These are phyloP conservation scores for Penicillium flavigenum DNA, from an alignment of 495 filamentous ascomycete genomes.

Conservation along the genomic window DNA sequence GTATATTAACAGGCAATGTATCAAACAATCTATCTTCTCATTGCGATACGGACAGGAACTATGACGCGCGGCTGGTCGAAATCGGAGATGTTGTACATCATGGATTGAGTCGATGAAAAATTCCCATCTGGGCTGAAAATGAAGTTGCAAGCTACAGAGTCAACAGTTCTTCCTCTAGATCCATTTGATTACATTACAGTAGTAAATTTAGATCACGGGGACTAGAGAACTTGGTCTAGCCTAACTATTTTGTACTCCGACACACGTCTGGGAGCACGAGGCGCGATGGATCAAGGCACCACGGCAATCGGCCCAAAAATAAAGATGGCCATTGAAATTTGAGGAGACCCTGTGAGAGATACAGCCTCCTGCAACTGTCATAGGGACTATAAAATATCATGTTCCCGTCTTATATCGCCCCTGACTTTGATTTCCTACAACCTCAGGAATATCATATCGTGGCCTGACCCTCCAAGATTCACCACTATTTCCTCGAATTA, in stretches of 20 bases:
- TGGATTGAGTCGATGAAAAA: conserved; percentile 10
- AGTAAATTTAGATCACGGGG: conserved; percentile 1
- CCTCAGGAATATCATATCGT: conserved; percentile 4
- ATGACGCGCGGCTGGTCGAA: conserved; percentile 30
- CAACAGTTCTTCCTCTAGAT: neutral
- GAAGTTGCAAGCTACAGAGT: conserved; percentile 9
- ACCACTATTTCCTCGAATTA: neutral
- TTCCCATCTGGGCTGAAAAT: conserved; percentile 19
- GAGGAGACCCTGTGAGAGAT: conserved; percentile 4
- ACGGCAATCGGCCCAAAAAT: conserved; percentile 18
- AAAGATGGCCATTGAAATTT: conserved; percentile 12
- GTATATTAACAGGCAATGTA: neutral
- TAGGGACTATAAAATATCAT: conserved; percentile 18
- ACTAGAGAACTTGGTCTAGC: conserved; percentile 9
- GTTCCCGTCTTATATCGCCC: neutral
- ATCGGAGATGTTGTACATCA: conserved; percentile 20
- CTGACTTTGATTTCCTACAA: conserved; percentile 8
- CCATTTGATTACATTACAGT: neutral
- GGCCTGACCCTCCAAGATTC: neutral
- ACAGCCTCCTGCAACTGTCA: neutral
- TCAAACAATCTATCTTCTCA: neutral
- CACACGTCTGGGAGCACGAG: conserved; percentile 15
- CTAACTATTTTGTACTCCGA: conserved; percentile 21
- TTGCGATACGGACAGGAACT: conserved; percentile 24
- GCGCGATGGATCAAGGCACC: conserved; percentile 20